phyloP scores from a whole-genome alignment of 768 basidiomycete species.

The Lyophyllum shimeji region DNA sequence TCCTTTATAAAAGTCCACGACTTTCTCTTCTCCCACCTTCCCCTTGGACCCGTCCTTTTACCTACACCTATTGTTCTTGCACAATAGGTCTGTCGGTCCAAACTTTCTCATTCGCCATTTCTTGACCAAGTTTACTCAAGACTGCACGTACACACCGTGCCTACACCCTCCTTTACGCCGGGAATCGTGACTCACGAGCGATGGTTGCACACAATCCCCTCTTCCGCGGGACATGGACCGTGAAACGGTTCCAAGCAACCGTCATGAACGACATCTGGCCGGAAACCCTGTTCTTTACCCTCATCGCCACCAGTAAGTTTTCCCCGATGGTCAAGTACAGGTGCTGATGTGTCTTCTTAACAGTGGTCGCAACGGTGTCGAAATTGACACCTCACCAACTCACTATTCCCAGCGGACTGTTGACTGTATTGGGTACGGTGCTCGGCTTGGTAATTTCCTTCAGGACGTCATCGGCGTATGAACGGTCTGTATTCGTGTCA shows the following conservation, averaged over 20 bases:
- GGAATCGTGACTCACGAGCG: not conserved
- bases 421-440: slow-evolving; percentile 74
- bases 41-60: not conserved
- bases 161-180: not conserved
- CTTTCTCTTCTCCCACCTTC: not conserved
- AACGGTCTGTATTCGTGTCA: slow-evolving; percentile 39
- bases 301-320: slow-evolving; percentile 53
- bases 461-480: slow-evolving; percentile 71
- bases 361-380: slow-evolving; percentile 61
- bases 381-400: slow-evolving; percentile 46
- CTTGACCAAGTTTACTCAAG: not conserved
- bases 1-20: slow-evolving; percentile 3
- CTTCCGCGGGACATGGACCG: slow-evolving; percentile 45
- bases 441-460: slow-evolving; percentile 73
- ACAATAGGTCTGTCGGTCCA: not conserved
- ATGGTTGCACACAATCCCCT: slow-evolving; percentile 49
- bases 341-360: not conserved
- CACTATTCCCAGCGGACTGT: slow-evolving; percentile 50
- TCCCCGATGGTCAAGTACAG: not conserved
- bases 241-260: slow-evolving; percentile 54
- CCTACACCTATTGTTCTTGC: not conserved
- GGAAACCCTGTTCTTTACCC: slow-evolving; percentile 59
- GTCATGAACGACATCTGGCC: slow-evolving; percentile 70
- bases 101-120: not conserved
- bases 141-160: not conserved